Evolutionary conservation across 306 rosid species (phyloP).

Genomic region (Ormosia emarginata): DNA sequence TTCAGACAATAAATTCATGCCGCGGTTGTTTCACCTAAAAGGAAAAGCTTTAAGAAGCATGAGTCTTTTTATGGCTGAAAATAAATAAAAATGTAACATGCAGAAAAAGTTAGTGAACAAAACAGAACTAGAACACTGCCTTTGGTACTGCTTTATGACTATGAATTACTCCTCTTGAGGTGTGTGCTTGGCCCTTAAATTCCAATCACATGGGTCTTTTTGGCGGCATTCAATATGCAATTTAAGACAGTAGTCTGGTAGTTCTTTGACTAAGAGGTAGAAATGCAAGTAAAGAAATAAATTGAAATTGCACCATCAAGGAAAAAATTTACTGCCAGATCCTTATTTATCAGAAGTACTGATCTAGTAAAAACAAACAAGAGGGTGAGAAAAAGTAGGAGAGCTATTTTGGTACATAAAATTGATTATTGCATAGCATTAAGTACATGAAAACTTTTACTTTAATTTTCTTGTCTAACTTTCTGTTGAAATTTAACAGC

Average conservation of each 20-base stretch:
- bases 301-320: neutral
- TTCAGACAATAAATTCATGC: neutral
- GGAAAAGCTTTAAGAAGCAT: neutral
- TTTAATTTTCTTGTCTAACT: neutral
- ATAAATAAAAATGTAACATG: neutral
- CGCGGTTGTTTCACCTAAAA: neutral
- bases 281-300: neutral
- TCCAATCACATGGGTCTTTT: constrained; percentile 37
- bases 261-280: neutral
- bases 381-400: neutral
- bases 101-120: neutral
- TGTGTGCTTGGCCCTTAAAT: constrained; percentile 6
- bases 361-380: constrained; percentile 17
- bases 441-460: neutral
- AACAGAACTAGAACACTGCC: neutral
- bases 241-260: constrained; percentile 10
- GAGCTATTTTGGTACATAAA: neutral
- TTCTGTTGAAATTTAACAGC: constrained; percentile 36
- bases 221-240: constrained; percentile 25
- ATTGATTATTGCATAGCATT: neutral
- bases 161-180: neutral
- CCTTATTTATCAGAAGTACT: neutral
- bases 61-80: neutral
- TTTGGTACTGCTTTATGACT: neutral
- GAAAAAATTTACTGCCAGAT: constrained; percentile 15